Conservation (phyloP, 2,329 filamentous ascomycete species). For the Emmonsia crescens region DNA sequence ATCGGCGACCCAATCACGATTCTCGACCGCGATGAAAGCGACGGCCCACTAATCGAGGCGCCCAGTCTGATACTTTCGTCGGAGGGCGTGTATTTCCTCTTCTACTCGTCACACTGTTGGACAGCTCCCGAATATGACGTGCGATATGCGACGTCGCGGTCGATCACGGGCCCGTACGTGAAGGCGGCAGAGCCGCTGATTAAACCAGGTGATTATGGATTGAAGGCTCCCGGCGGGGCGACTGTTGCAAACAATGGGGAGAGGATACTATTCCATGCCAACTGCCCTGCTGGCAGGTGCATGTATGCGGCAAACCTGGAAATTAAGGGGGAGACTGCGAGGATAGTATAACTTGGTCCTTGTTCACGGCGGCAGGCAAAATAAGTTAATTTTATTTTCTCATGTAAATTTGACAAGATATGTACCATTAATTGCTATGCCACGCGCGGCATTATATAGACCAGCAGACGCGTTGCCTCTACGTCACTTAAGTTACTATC, state of each 20-base stretch:
- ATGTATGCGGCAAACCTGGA: not conserved
- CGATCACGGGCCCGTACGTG: conserved; percentile 28
- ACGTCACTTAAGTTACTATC: not conserved
- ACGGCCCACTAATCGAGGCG: conserved; percentile 54
- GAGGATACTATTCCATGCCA: conserved; percentile 23
- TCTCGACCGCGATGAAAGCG: conserved; percentile 51
- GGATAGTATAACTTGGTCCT: not conserved
- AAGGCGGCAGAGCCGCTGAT: conserved; percentile 27
- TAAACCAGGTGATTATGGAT: conserved; percentile 21
- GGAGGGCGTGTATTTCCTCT: conserved; percentile 44
- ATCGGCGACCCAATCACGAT: conserved; percentile 46
- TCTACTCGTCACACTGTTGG: conserved; percentile 53
- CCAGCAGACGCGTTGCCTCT: not conserved
- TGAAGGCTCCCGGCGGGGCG: conserved; percentile 20
- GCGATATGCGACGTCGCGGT: conserved; percentile 44
- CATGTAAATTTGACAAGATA: not conserved
- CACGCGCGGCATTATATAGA: no score
- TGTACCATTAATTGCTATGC: not conserved
- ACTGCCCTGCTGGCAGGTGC: conserved; percentile 17
- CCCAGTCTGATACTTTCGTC: conserved; percentile 40
- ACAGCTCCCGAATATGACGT: conserved; percentile 46
- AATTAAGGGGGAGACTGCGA: not conserved
- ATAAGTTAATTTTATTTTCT: not conserved
- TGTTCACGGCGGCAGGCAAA: no score
- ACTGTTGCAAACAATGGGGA: conserved; percentile 18